phyloP scores from a whole-genome alignment of 768 basidiomycete species.

The Auricularia heimuer region DNA sequence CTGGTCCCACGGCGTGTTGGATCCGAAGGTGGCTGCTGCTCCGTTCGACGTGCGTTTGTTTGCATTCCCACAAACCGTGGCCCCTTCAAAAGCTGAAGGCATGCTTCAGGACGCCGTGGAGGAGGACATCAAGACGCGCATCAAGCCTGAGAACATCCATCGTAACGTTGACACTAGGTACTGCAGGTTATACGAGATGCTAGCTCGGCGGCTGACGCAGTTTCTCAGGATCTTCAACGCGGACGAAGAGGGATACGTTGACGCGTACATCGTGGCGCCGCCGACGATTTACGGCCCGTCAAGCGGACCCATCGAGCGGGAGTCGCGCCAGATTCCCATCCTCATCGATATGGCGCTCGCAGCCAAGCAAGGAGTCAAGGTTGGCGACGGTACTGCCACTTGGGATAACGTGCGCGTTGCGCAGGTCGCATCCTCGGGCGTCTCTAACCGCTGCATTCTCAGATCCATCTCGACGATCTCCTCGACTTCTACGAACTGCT shows the following conservation, averaged over 20 bases:
- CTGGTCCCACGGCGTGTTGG: neutral
- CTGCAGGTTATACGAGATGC: neutral
- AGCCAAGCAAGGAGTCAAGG: neutral
- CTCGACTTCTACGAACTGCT: constrained; percentile 3
- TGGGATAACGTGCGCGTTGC: neutral
- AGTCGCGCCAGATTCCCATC: constrained; percentile 3
- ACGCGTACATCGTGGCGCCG: constrained; percentile 3
- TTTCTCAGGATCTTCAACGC: neutral
- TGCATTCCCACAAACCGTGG: no score
- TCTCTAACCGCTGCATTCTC: neutral
- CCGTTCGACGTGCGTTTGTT: neutral
- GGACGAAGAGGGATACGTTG: neutral
- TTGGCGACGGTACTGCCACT: neutral
- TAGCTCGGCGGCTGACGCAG: neutral
- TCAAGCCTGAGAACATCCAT: constrained; percentile 2
- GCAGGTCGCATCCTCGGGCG: neutral
- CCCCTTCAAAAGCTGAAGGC: neutral
- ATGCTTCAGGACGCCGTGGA: neutral
- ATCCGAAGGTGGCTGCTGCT: neutral
- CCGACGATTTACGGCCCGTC: constrained; percentile 1
- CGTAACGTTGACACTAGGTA: neutral
- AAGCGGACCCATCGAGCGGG: neutral
- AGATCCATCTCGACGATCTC: neutral
- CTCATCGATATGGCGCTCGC: neutral
- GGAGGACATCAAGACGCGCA: constrained; percentile 5